These are phyloP conservation scores for Macroventuria anomochaeta DNA, from an alignment of 2,329 filamentous ascomycete species.

Conservation along the genomic window DNA sequence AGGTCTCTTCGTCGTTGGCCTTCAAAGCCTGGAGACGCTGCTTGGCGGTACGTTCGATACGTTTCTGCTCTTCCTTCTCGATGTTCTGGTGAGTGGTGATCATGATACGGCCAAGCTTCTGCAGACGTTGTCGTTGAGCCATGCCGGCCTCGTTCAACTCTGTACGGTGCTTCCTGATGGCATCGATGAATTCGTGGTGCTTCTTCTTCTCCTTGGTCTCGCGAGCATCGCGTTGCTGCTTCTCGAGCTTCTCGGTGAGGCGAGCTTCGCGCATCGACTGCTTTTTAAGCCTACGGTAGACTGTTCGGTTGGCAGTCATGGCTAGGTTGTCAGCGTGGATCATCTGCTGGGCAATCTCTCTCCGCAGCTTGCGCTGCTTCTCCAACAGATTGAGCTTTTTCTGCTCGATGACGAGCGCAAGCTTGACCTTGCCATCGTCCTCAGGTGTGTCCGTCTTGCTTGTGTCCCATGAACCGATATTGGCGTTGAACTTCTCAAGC, in stretches of 20 bases:
- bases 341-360: conserved; percentile 89
- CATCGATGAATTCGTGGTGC: conserved; percentile 87
- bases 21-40: conserved; percentile 99
- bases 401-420: conserved; percentile 92
- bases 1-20: conserved; percentile 98
- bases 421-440: conserved; percentile 78
- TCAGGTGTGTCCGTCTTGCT: conserved; percentile 70
- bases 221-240: conserved; percentile 94
- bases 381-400: conserved; percentile 88
- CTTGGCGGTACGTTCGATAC: conserved; percentile 95
- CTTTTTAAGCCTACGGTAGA: conserved; percentile 95
- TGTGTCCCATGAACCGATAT: conserved; percentile 85
- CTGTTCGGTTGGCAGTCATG: conserved; percentile 92
- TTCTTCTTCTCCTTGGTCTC: conserved; percentile 98
- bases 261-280: conserved; percentile 93
- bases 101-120: conserved; percentile 91
- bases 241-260: conserved; percentile 98
- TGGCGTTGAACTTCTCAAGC: conserved; percentile 81
- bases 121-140: conserved; percentile 74
- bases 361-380: conserved; percentile 85
- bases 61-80: conserved; percentile 99
- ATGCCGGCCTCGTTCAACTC: conserved; percentile 75
- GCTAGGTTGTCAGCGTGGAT: conserved; percentile 94
- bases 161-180: conserved; percentile 80
- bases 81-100: conserved; percentile 90